These are phyloP conservation scores for Eremothecium coryli DNA, from an alignment of 1,139 yeast genomes.

Conservation along the genomic window DNA sequence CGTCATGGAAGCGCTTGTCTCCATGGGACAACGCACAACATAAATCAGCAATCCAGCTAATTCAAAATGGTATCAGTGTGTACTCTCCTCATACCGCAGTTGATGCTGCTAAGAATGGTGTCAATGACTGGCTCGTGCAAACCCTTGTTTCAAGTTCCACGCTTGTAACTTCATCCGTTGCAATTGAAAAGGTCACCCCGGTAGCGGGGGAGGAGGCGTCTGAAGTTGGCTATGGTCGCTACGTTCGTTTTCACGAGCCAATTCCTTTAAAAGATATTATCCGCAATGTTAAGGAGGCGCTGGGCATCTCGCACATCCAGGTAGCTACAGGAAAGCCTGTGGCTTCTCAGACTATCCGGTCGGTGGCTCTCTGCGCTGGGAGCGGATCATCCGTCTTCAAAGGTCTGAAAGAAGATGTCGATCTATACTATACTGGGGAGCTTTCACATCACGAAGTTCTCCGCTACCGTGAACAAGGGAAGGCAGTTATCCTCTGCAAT, in stretches of 20 bases:
- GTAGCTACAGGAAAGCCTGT: constrained; percentile 42
- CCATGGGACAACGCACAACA: constrained; percentile 66
- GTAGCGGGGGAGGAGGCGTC: constrained; percentile 27
- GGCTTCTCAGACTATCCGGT: constrained; percentile 34
- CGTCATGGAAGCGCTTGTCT: constrained; percentile 73
- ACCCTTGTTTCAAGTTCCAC: constrained; percentile 39
- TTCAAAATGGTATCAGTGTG: constrained; percentile 71
- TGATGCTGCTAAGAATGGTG: constrained; percentile 87
- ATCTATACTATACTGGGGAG: constrained; percentile 83
- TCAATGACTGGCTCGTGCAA: constrained; percentile 79
- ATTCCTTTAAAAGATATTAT: constrained; percentile 41
- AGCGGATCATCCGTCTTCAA: constrained; percentile 66
- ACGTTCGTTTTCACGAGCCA: constrained; percentile 43
- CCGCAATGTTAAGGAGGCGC: constrained; percentile 42
- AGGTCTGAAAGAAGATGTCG: constrained; percentile 41
- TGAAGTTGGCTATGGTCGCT: constrained; percentile 77
- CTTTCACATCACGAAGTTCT: constrained; percentile 87
- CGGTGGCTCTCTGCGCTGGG: constrained; percentile 91
- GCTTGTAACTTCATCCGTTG: constrained; percentile 21
- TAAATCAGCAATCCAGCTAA: constrained; percentile 57
- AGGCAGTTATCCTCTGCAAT: constrained; percentile 66
- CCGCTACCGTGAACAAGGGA: constrained; percentile 60
- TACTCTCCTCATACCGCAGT: constrained; percentile 95
- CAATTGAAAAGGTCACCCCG: constrained; percentile 32
- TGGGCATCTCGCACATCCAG: constrained; percentile 52